phyloP scores from a whole-genome alignment of 106 monocot genomes.

The Allium fistulosum region DNA sequence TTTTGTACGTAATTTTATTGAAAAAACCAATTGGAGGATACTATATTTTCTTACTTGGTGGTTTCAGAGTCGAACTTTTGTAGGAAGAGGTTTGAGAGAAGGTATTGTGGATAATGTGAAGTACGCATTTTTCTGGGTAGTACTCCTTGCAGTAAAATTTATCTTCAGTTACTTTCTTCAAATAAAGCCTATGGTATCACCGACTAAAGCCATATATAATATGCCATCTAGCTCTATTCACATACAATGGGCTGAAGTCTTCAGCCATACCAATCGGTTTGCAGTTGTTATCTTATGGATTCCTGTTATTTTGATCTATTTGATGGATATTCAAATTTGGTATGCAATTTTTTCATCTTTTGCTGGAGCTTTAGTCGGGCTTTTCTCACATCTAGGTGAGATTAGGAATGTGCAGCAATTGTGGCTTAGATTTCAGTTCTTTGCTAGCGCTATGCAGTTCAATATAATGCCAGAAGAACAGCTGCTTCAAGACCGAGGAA shows the following conservation, averaged over 20 bases:
- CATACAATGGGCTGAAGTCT: constrained; percentile 70
- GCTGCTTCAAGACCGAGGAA: constrained; percentile 43
- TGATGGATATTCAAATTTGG: constrained; percentile 98
- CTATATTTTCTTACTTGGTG: constrained; percentile 81
- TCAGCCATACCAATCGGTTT: constrained; percentile 39
- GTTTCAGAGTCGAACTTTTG: constrained; percentile 88
- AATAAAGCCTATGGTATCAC: constrained; percentile 82
- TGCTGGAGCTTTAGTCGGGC: constrained; percentile 70
- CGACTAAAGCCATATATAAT: constrained; percentile 56
- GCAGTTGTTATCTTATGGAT: constrained; percentile 71
- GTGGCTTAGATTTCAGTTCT: constrained; percentile 88
- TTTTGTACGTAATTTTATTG: constrained; percentile 67
- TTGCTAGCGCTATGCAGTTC: constrained; percentile 93
- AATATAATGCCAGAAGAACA: constrained; percentile 84
- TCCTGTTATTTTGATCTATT: constrained; percentile 81
- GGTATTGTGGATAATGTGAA: constrained; percentile 70
- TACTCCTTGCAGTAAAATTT: constrained; percentile 70
- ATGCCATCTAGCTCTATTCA: constrained; percentile 39
- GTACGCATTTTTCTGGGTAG: constrained; percentile 81
- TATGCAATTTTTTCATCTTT: constrained; percentile 84
- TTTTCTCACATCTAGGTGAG: constrained; percentile 88
- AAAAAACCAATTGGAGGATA: constrained; percentile 87
- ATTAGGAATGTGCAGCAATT: constrained; percentile 77
- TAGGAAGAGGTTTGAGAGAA: constrained; percentile 79
- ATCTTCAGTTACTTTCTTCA: constrained; percentile 92